Base-by-base conservation (phyloP, 768 basidiomycete species). In the Mycena galopus region DNA sequence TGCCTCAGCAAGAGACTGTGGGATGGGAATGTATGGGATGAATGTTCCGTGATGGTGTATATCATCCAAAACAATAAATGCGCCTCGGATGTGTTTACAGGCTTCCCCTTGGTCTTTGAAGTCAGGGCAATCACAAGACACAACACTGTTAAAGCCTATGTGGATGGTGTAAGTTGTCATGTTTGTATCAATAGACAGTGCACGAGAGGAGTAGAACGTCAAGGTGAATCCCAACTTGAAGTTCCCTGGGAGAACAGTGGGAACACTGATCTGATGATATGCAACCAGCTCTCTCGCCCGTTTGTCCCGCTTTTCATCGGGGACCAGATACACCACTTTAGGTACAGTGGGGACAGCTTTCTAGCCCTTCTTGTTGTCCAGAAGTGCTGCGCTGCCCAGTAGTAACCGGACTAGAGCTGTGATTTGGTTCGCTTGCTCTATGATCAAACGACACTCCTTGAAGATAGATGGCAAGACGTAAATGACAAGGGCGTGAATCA, bases 401-500 rank as follows among this genome's bases (percentile, higher is more conserved):
- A 61, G 60, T 44, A 42, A 44, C 60, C 27, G 16, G 25, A 66
- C n/a, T 10, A 55, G 56, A 8, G 47, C 47, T n/a, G 47, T n/a
- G 16, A 50, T 42, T n/a, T n/a, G 47, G 47, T n/a, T 50, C 8
- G 21, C n/a, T 12, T 50, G 47, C n/a, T 50, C 47, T 21, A 21
- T 50, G 12, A 50, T 8, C 47, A 50, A 8, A 9, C 47, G 21
- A 44, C 47, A 44, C n/a, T 75, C 57, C 21, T 56, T 4, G 64
- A 69, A 78, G 30, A 78, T 68, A 8, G 37, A 65, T 4, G 75
- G 77, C 6, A 78, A 29, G 37, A 76, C 73, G 30, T 67, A 44
- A 0, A 62, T 53, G 9, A 61, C 51, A 14, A 79, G 75, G 21
- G 68, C 57, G 51, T 73, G 65, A 42, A 79, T 76, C 14, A 79